A percentile compares a stretch with the other conserved stretches of the same genome.
Evolutionary conservation across 371 early-diverging fungal genomes (phyloP).

Genomic region (Sporodiniella umbellata): DNA sequence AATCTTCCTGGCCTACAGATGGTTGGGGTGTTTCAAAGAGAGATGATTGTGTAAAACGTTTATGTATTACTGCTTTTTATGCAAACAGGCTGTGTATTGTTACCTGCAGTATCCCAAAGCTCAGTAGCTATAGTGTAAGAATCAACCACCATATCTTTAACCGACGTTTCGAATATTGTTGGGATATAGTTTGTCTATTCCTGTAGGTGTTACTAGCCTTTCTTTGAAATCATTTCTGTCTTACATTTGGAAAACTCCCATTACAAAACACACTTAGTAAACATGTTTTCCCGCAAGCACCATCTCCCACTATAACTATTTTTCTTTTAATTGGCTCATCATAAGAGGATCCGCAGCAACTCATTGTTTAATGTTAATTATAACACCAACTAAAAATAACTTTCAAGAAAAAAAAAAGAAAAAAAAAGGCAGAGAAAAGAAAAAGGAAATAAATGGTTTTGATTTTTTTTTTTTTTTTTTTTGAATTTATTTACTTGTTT

Average conservation of each 20-base stretch:
- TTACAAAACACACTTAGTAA: slow-evolving; percentile 36
- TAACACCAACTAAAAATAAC: too few species aligned
- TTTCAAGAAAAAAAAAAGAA: slow-evolving; percentile 4
- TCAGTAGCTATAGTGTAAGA: slow-evolving; percentile 72
- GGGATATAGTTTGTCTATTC: slow-evolving; percentile 39
- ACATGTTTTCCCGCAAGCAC: slow-evolving; percentile 70
- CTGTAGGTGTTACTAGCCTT: not conserved
- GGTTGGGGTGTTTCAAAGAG: too few species aligned
- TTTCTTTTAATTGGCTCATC: slow-evolving; percentile 35
- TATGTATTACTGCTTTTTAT: slow-evolving; percentile 1
- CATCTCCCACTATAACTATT: slow-evolving; percentile 77
- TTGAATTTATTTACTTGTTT: not conserved
- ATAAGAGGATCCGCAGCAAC: slow-evolving; percentile 11
- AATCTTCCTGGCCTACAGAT: slow-evolving; percentile 57
- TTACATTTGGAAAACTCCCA: slow-evolving; percentile 41
- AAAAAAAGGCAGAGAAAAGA: not conserved
- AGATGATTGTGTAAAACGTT: too few species aligned
- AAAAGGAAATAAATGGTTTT: not conserved
- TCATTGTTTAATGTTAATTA: slow-evolving; percentile 15
- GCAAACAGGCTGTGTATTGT: too few species aligned
- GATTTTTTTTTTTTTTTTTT: not conserved
- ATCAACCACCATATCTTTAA: slow-evolving; percentile 70
- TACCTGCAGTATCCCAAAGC: slow-evolving; percentile 85
- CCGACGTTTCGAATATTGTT: slow-evolving; percentile 81
- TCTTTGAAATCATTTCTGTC: not conserved